Percentiles rank a stretch among this genome's conserved stretches.
Conservation (phyloP, 176 grass and related monocot genomes). For the Aechmea fasciata region DNA sequence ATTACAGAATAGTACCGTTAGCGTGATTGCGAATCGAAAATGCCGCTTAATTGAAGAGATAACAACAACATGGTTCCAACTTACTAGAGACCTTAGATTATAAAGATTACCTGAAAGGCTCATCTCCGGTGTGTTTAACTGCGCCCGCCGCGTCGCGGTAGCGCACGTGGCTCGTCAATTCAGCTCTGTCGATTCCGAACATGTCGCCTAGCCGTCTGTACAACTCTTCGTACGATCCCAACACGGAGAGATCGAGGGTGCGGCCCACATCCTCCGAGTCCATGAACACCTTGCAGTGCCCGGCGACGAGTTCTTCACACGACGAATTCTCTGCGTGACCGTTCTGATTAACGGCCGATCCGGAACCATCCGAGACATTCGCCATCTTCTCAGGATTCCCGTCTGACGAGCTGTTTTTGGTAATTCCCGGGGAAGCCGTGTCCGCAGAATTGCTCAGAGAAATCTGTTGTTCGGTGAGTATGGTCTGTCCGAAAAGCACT, state of each 20-base stretch:
- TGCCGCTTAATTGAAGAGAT: no score
- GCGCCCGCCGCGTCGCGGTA: slow-evolving; percentile 54
- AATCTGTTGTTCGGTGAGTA: slow-evolving; percentile 75
- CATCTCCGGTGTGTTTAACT: slow-evolving; percentile 50
- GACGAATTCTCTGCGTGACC: slow-evolving; percentile 29
- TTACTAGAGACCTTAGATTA: no score
- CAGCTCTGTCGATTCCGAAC: slow-evolving; percentile 63
- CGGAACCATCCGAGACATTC: slow-evolving; percentile 45
- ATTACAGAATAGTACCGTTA: not conserved
- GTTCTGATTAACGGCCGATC: slow-evolving; percentile 52
- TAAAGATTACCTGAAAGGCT: slow-evolving; percentile 53
- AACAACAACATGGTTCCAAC: no score
- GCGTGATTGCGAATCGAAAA: not conserved
- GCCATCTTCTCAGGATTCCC: slow-evolving; percentile 46
- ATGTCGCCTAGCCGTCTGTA: slow-evolving; percentile 55
- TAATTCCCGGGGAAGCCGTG: slow-evolving; percentile 1
- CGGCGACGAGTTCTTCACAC: slow-evolving; percentile 22
- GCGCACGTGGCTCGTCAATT: slow-evolving; percentile 50
- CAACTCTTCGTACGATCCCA: slow-evolving; percentile 63
- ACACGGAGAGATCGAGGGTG: slow-evolving; percentile 53
- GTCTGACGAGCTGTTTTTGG: slow-evolving; percentile 29
- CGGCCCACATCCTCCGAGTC: slow-evolving; percentile 75
- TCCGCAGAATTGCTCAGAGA: slow-evolving; percentile 10
- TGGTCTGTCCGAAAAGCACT: slow-evolving; percentile 60
- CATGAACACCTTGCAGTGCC: slow-evolving; percentile 81